Conservation (phyloP, 352 stramenopile species). For the Chrysophaeum taylorii region DNA sequence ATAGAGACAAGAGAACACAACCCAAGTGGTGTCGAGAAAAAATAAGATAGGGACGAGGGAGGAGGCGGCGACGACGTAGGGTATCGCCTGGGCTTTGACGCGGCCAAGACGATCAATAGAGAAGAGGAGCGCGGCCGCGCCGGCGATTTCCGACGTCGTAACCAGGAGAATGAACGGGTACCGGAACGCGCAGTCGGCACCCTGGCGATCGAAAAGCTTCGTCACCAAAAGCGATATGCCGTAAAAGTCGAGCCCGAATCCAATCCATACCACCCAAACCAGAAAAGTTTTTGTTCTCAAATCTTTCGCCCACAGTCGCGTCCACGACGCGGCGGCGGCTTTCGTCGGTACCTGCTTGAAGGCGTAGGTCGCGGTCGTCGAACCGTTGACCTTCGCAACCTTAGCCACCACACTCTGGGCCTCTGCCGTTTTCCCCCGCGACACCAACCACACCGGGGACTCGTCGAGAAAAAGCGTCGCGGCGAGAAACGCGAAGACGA, state of each 20-base stretch:
- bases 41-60: background rate
- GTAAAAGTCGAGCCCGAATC: background rate
- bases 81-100: background rate
- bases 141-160: background rate
- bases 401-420: too few species aligned
- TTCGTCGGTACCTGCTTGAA: too few species aligned
- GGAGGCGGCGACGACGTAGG: background rate
- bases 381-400: too few species aligned
- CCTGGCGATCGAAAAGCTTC: background rate
- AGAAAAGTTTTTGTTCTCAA: too few species aligned
- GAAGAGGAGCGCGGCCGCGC: background rate
- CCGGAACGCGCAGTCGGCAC: background rate
- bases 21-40: background rate
- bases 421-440: too few species aligned
- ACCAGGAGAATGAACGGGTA: background rate
- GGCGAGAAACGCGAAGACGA: too few species aligned
- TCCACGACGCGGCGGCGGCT: too few species aligned
- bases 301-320: too few species aligned
- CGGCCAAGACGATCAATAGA: background rate
- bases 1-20: background rate
- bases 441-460: too few species aligned
- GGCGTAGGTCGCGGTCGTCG: too few species aligned
- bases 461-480: too few species aligned
- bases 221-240: background rate
- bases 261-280: background rate